Evolutionary conservation across 306 rosid species (phyloP).

Genomic region (Acacia crassicarpa): DNA sequence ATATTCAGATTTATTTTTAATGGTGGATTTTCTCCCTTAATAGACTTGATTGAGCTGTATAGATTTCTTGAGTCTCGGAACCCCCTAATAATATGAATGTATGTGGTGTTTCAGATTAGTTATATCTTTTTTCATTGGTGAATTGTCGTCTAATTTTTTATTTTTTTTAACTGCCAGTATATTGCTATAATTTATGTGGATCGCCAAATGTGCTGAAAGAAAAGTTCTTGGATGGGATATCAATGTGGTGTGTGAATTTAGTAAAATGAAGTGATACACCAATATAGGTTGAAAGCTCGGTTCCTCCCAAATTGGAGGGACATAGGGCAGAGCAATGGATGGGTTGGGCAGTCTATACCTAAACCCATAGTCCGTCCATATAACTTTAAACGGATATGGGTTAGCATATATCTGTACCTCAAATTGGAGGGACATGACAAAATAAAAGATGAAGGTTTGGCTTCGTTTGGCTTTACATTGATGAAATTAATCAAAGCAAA

Average conservation of each 20-base stretch:
- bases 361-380: no score
- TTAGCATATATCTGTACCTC: no score
- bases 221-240: background rate
- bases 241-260: background rate
- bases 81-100: slow-evolving; percentile 27
- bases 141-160: background rate
- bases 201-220: background rate
- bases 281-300: background rate
- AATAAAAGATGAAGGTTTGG: background rate
- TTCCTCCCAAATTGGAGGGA: background rate
- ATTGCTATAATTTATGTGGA: background rate
- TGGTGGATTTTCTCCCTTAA: slow-evolving; percentile 34
- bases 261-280: background rate
- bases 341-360: no score
- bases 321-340: no score
- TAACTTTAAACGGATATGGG: no score
- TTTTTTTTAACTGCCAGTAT: background rate
- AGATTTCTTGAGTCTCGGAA: slow-evolving; percentile 36
- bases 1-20: background rate
- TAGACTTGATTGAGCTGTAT: slow-evolving; percentile 42
- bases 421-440: background rate
- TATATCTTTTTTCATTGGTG: background rate
- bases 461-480: background rate
- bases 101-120: slow-evolving; percentile 25
- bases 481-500: background rate